Conservation (phyloP, 2,329 filamentous ascomycete genomes). For the Diaporthe helianthi region DNA sequence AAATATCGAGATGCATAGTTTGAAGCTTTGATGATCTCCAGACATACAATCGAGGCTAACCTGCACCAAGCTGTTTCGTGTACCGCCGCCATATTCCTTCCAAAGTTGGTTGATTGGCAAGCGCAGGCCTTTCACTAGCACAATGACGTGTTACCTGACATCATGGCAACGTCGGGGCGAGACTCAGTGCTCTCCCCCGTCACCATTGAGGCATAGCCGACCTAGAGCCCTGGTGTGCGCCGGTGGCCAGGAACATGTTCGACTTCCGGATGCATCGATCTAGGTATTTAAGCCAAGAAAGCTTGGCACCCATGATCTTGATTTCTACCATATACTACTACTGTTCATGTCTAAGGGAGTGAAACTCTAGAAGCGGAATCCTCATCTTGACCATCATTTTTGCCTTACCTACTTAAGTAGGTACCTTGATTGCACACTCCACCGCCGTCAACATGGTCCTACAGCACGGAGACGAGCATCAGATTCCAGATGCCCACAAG, state of each 20-base stretch:
- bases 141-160: slow-evolving; percentile 27
- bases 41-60: not conserved
- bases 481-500: slow-evolving; percentile 57
- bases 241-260: slow-evolving; percentile 3
- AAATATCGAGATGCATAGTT: not conserved
- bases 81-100: not conserved
- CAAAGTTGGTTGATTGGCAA: slow-evolving; percentile 8
- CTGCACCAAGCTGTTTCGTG: not conserved
- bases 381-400: not conserved
- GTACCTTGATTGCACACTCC: too few species aligned
- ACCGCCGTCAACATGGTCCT: slow-evolving; percentile 51
- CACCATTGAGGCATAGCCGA: not conserved
- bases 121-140: not conserved
- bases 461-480: slow-evolving; percentile 57
- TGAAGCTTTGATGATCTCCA: not conserved
- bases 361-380: not conserved
- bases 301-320: not conserved
- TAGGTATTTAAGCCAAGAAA: slow-evolving; percentile 2
- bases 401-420: too few species aligned
- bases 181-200: not conserved
- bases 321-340: not conserved
- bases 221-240: not conserved
- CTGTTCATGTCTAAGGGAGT: too few species aligned
- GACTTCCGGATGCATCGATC: not conserved
- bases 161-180: slow-evolving; percentile 21